Percentiles rank a stretch among this genome's conserved stretches.
phyloP scores from a whole-genome alignment of 345 rosid genomes.

The Dimocarpus longan region DNA sequence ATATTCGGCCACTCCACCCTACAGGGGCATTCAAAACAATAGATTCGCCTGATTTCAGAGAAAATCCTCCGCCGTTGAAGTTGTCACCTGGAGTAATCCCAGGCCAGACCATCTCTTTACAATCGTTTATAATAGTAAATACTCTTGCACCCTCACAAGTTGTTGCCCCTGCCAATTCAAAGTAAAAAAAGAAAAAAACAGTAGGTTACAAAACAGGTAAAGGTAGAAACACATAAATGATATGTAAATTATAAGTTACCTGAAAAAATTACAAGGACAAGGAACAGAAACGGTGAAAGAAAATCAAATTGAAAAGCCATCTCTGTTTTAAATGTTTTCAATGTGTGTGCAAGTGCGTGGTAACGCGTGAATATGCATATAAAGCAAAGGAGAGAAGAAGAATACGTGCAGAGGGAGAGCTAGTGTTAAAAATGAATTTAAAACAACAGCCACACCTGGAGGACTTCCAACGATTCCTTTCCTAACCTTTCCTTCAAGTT shows the following conservation, averaged over 20 bases:
- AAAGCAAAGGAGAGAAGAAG: slow-evolving; percentile 35
- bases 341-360: neutral
- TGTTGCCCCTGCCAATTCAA: slow-evolving; percentile 40
- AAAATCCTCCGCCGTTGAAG: slow-evolving; percentile 60
- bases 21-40: slow-evolving; percentile 55
- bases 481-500: slow-evolving; percentile 43
- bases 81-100: slow-evolving; percentile 61
- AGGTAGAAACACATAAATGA: neutral
- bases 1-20: slow-evolving; percentile 84
- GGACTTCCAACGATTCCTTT: slow-evolving; percentile 45
- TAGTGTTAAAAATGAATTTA: neutral
- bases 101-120: slow-evolving; percentile 81
- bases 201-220: neutral
- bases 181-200: neutral
- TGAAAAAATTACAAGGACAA: slow-evolving; percentile 35
- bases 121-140: slow-evolving; percentile 70
- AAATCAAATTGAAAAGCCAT: slow-evolving; percentile 40
- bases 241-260: slow-evolving; percentile 35
- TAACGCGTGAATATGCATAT: slow-evolving; percentile 7
- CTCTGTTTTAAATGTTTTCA: neutral
- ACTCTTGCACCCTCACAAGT: slow-evolving; percentile 46
- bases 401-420: slow-evolving; percentile 49
- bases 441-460: neutral
- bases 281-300: slow-evolving; percentile 33
- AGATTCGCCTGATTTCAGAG: slow-evolving; percentile 61